These are phyloP conservation scores for Pseudogymnoascus sp. DNA, from an alignment of 2,329 filamentous ascomycete species.

Conservation along the genomic window DNA sequence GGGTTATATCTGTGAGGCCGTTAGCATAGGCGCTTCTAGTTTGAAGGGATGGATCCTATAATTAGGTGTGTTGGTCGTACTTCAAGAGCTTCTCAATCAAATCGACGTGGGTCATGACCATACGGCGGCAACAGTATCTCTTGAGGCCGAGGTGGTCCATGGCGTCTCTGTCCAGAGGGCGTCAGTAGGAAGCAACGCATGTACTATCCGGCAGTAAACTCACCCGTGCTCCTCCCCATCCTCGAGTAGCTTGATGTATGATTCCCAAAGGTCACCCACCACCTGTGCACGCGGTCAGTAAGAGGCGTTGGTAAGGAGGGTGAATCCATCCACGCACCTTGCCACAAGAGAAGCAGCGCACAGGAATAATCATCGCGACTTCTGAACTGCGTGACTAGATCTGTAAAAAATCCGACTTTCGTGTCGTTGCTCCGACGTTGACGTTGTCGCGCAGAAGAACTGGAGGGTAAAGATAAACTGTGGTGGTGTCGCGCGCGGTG, in stretches of 20 bases:
- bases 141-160: conserved; percentile 92
- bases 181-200: background rate
- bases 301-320: background rate
- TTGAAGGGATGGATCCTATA: background rate
- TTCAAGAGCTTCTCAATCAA: conserved; percentile 96
- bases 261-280: conserved; percentile 94
- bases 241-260: conserved; percentile 82
- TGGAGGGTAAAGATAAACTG: background rate
- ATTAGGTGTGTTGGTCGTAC: conserved; percentile 39
- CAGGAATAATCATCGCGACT: conserved; percentile 88
- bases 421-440: conserved; percentile 9
- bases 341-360: conserved; percentile 97
- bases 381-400: conserved; percentile 8
- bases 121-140: conserved; percentile 96
- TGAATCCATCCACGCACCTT: conserved; percentile 56
- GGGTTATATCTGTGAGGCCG: conserved; percentile 37
- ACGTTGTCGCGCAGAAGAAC: background rate
- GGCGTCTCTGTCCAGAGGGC: conserved; percentile 57
- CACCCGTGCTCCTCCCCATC: conserved; percentile 63
- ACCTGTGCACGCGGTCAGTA: conserved; percentile 42
- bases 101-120: conserved; percentile 99
- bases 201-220: too few relatives aligned
- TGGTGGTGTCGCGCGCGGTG: background rate
- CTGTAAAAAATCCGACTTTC: conserved; percentile 2
- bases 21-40: background rate